Evolutionary conservation across 2,329 filamentous ascomycete genomes (phyloP), one percentile per base, ranked within the genome.

Genomic region (Trichophyton simii): DNA sequence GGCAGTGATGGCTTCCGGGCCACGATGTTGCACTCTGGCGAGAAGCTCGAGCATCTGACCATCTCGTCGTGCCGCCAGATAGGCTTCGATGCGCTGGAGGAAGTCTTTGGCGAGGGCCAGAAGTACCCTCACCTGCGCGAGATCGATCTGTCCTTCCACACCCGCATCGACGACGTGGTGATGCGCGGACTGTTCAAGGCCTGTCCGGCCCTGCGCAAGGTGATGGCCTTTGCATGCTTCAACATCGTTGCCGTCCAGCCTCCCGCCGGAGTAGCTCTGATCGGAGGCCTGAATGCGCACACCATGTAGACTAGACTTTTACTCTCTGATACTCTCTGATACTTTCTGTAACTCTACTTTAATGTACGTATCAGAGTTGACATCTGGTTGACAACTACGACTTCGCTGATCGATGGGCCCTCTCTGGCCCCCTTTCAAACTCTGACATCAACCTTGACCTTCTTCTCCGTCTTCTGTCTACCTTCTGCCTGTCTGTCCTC

Each of bases 21-120:
- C 0, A 75, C 96, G 50, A 96, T 96, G 89, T 76, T 78, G 0
- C 92, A 96, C 70, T 96, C 91, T 0, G 88, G 89, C 3, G 70
- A 75, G 0, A 78, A 75, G 9, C 74, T 97, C 1, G 79, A 80
- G 63, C 77, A 81, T 46, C 77, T 97, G 38, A 88, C 95, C 69
- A 78, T 96, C n/a, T 83, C 89, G 13, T 88, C 87, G 0, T 95
- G 90, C 70, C 86, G 92, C 2, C 87, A 96, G 71, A 91, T 97
- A 65, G 81, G 83, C 1, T 79, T 81, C 38, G 76, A 82, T 15
- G 84, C 88, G 0, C 91, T 96, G 63, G 84, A 89, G 64, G 80
- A 86, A 8, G 86, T 87, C 0, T 96, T 97, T 68, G 77, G 80
- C 60, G 75, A 77, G 4, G 60, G 25, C 22, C 41, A 50, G 18